These are phyloP conservation scores for Aschersonia sp. DNA, from an alignment of 2,329 filamentous ascomycete genomes.

Conservation along the genomic window DNA sequence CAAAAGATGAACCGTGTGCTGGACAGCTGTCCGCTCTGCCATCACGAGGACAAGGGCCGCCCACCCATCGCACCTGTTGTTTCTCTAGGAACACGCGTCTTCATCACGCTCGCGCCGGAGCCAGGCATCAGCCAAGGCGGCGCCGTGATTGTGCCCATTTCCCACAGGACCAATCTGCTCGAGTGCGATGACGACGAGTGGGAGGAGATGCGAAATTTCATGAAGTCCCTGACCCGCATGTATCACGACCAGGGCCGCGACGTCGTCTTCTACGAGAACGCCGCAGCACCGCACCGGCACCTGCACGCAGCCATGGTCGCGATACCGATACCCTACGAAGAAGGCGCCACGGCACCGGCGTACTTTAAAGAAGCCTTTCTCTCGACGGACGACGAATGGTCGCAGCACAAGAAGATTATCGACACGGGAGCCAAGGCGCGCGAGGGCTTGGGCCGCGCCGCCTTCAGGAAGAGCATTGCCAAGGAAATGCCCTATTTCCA, in stretches of 20 bases:
- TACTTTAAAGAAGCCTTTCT: conserved; percentile 95
- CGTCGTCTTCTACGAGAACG: conserved; percentile 96
- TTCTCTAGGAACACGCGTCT: conserved; percentile 73
- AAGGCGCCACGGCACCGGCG: conserved; percentile 83
- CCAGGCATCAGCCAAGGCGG: conserved; percentile 76
- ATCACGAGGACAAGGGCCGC: conserved; percentile 65
- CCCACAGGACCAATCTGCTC: conserved; percentile 79
- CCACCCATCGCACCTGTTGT: conserved; percentile 75
- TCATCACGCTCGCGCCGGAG: conserved; percentile 75
- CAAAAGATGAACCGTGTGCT: conserved; percentile 79
- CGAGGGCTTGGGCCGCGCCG: conserved; percentile 58
- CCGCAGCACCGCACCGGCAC: conserved; percentile 62
- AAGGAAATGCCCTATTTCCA: conserved; percentile 99
- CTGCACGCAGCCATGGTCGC: conserved; percentile 75
- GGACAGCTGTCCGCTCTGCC: conserved; percentile 78
- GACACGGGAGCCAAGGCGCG: conserved; percentile 58
- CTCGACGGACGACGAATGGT: conserved; percentile 80
- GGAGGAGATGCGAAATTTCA: conserved; percentile 98
- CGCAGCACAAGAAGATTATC: conserved; percentile 87
- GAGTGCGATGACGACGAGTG: conserved; percentile 98
- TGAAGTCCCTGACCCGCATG: conserved; percentile 89
- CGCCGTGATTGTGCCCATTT: conserved; percentile 76
- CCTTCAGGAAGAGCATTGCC: conserved; percentile 69
- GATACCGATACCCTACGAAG: conserved; percentile 75
- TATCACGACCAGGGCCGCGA: conserved; percentile 88